phyloP scores from a whole-genome alignment of 1,284 basidiomycete species.

The Gymnopus androsaceus region DNA sequence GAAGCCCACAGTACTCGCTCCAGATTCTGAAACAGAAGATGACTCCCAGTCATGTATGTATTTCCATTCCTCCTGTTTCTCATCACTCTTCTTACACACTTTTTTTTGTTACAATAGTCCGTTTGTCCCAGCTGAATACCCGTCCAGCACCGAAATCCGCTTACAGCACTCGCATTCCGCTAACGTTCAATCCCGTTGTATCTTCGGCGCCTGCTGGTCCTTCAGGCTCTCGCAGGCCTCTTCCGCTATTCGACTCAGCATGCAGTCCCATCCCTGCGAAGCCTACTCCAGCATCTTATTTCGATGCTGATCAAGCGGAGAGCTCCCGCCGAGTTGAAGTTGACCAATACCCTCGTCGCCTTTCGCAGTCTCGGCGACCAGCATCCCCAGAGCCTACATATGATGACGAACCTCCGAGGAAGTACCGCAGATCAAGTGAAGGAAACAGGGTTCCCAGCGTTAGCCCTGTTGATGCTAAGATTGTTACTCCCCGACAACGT shows the following conservation, averaged over 20 bases:
- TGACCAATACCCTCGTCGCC: background rate
- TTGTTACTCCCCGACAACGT: no score
- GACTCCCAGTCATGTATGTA: constrained; percentile 10
- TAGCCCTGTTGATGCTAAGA: background rate
- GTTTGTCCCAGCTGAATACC: constrained; percentile 9
- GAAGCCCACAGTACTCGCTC: background rate
- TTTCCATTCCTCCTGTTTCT: background rate
- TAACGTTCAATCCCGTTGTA: no score
- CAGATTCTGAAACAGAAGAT: constrained; percentile 6
- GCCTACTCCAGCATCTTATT: no score
- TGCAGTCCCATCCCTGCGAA: no score
- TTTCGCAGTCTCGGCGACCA: background rate
- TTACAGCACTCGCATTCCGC: background rate
- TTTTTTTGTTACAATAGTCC: background rate
- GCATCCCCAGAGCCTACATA: background rate
- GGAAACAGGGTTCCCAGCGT: background rate
- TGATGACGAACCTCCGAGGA: background rate
- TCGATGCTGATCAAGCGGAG: background rate
- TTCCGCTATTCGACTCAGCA: no score
- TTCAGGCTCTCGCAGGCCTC: no score
- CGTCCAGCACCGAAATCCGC: background rate
- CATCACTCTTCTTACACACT: background rate
- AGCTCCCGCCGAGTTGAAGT: background rate
- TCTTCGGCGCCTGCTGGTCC: no score
- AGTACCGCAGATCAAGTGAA: background rate